These are phyloP conservation scores for Grammothele lineata DNA, from an alignment of 768 basidiomycete species.

Conservation along the genomic window DNA sequence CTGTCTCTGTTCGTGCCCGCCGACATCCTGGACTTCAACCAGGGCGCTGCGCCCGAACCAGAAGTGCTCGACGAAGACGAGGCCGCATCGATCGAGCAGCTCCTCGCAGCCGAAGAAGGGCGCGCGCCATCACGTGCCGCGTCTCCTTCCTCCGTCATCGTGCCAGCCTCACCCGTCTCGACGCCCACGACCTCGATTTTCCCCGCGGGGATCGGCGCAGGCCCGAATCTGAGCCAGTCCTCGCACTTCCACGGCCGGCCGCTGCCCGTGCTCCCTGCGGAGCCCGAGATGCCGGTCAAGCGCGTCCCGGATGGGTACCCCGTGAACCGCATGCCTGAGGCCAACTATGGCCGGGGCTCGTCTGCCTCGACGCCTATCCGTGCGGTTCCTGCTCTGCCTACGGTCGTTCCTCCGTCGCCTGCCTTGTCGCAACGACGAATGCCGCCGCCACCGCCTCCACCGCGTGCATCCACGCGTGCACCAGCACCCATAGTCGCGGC, in stretches of 20 bases:
- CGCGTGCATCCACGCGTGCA: no score
- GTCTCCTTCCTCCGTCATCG: slow-evolving; percentile 1
- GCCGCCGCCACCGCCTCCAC: no score
- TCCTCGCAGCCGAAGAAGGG: not conserved
- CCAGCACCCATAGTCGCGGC: no score
- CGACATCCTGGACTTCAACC: not conserved
- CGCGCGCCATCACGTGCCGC: no score
- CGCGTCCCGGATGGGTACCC: slow-evolving; percentile 4
- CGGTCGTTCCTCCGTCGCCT: not conserved
- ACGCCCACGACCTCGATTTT: slow-evolving; percentile 16
- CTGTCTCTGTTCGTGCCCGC: no score
- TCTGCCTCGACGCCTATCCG: not conserved
- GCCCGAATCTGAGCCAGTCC: no score
- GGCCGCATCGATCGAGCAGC: slow-evolving; percentile 10
- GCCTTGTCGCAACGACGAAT: no score
- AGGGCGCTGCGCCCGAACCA: not conserved
- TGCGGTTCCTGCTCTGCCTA: not conserved
- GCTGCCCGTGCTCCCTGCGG: slow-evolving; percentile 41
- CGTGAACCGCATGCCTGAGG: slow-evolving; percentile 4
- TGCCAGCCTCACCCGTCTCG: not conserved
- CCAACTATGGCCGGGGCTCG: not conserved
- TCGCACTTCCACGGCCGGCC: slow-evolving; percentile 43
- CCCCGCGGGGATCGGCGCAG: no score
- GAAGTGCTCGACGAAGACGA: no score
- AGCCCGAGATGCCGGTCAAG: slow-evolving; percentile 12